These are phyloP conservation scores for Dryas octopetala DNA, from an alignment of 306 rosid genomes.

Conservation along the genomic window DNA sequence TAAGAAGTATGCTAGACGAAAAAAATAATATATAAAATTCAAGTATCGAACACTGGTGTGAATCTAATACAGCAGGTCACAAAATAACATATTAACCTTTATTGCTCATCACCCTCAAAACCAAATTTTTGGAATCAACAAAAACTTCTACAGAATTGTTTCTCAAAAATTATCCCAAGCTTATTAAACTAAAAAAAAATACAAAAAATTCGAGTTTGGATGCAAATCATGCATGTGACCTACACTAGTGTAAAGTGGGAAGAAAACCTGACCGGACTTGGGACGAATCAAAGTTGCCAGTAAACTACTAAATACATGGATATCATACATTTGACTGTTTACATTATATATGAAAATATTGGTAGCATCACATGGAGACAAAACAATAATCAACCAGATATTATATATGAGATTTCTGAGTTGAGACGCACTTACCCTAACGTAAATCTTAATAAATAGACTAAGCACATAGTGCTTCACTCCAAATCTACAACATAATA, in stretches of 20 bases:
- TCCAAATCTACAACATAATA: neutral
- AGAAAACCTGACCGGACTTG: neutral
- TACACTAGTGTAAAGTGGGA: neutral
- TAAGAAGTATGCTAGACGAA: neutral
- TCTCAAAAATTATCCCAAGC: neutral
- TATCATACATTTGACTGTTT: neutral
- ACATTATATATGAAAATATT: too few relatives aligned
- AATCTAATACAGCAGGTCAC: neutral
- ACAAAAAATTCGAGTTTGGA: conserved; percentile 17
- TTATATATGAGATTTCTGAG: neutral
- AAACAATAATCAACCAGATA: neutral
- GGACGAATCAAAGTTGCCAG: neutral
- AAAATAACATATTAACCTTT: neutral
- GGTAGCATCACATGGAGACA: neutral
- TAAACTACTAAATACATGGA: neutral
- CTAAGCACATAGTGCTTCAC: neutral
- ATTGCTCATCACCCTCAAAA: neutral
- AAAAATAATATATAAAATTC: neutral
- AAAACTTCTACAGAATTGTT: neutral
- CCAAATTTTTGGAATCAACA: neutral
- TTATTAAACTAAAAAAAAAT: neutral
- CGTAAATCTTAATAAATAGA: neutral
- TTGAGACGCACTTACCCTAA: neutral
- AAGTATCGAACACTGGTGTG: neutral
- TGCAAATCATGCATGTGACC: neutral